Percentiles rank a stretch among this genome's conserved stretches.
Evolutionary conservation across 2,329 filamentous ascomycete species (phyloP).

Genomic region (Fusarium guadeloupense): DNA sequence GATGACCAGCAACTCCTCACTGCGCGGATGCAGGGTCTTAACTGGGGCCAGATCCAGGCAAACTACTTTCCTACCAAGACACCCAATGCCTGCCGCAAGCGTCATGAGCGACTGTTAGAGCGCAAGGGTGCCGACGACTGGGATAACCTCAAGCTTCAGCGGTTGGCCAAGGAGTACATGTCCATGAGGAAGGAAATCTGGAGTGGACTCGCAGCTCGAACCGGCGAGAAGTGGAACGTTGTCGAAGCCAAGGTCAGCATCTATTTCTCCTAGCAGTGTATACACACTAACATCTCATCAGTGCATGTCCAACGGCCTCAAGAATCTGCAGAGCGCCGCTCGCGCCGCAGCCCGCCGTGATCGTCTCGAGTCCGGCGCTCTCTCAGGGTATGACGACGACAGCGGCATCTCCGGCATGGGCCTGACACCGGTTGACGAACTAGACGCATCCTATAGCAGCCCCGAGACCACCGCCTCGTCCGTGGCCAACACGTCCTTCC

Average conservation of each 20-base stretch:
- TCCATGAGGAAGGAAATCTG: conserved; percentile 83
- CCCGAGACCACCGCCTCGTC: conserved; percentile 60
- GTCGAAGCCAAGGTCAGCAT: conserved; percentile 68
- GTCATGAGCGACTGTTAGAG: conserved; percentile 86
- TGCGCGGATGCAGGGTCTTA: conserved; percentile 78
- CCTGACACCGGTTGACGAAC: conserved; percentile 67
- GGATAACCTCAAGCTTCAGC: conserved; percentile 78
- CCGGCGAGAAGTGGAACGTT: conserved; percentile 85
- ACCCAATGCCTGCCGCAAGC: conserved; percentile 86
- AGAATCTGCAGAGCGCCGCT: conserved; percentile 77
- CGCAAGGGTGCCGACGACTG: conserved; percentile 78
- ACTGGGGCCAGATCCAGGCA: conserved; percentile 83
- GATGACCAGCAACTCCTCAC: conserved; percentile 79
- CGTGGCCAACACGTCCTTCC: conserved; percentile 49
- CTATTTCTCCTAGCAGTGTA: not conserved
- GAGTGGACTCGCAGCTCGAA: conserved; percentile 74
- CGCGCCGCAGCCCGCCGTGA: conserved; percentile 73
- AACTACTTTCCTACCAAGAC: conserved; percentile 81
- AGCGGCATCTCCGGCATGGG: conserved; percentile 72
- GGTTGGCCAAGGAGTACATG: conserved; percentile 81
- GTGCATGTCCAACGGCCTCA: conserved; percentile 86
- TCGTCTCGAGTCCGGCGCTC: conserved; percentile 59
- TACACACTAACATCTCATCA: conserved; percentile 48
- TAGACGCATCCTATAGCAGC: conserved; percentile 66
- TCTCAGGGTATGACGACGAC: conserved; percentile 71